These are phyloP conservation scores for Dovyalis caffra DNA, from an alignment of 345 rosid genomes.

Conservation along the genomic window DNA sequence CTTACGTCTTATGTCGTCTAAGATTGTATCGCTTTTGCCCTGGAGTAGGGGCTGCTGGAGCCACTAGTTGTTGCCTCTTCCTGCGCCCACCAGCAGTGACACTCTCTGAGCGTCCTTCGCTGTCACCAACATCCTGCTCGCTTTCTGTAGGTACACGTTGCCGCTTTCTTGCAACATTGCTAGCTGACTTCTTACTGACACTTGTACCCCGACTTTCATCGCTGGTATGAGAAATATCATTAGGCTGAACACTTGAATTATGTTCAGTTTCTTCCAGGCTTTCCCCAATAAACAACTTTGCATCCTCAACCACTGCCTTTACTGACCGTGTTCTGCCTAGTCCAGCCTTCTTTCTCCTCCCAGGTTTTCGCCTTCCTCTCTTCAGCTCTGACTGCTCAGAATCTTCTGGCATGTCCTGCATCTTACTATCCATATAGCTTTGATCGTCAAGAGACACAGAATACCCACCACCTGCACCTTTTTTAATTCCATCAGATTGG, in stretches of 20 bases:
- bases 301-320: slow-evolving; percentile 57
- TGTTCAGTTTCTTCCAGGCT: slow-evolving; percentile 35
- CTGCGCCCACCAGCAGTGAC: slow-evolving; percentile 55
- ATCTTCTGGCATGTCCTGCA: slow-evolving; percentile 48
- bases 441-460: slow-evolving; percentile 52
- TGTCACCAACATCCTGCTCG: slow-evolving; percentile 56
- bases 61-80: slow-evolving; percentile 55
- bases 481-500: slow-evolving; percentile 30
- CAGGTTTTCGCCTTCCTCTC: slow-evolving; percentile 40
- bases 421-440: slow-evolving; percentile 51
- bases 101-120: slow-evolving; percentile 67
- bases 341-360: slow-evolving; percentile 50
- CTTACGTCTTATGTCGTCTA: slow-evolving; percentile 71
- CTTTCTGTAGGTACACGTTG: slow-evolving; percentile 43
- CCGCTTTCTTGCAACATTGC: slow-evolving; percentile 52
- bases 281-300: slow-evolving; percentile 46
- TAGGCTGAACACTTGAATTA: slow-evolving; percentile 23
- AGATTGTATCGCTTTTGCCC: slow-evolving; percentile 77
- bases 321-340: slow-evolving; percentile 44
- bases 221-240: slow-evolving; percentile 13
- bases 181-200: slow-evolving; percentile 34
- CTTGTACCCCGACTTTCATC: slow-evolving; percentile 36
- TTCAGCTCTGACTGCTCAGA: slow-evolving; percentile 54
- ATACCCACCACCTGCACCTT: slow-evolving; percentile 33
- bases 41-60: slow-evolving; percentile 42